Base-by-base conservation (phyloP, 2,329 filamentous ascomycete genomes). In the Onygenales sp. region DNA sequence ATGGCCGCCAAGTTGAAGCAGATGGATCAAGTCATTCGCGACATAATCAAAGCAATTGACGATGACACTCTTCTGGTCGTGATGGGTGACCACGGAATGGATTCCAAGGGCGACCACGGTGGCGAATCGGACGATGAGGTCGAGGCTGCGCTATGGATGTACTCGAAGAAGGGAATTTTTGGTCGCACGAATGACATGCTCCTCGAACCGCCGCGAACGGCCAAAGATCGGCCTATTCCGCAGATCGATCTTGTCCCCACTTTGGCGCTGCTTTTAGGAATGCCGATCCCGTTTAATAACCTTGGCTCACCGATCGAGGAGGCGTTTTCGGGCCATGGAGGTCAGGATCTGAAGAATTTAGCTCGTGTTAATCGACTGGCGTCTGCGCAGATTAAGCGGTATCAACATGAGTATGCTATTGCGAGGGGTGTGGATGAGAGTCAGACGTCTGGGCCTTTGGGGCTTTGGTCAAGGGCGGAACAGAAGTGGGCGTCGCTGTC, bases 81-180 rank as follows among this genome's bases (percentile, higher is more conserved):
- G 11, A 95, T 98, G 89, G 93, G 93, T n/a, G 93, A 98, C 67
- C 93, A 98, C 66, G 93, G 93, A 9, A 98, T 98, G 93, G 93
- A 98, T 69, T 77, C 81, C 56, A 97, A 98, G 73, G 93, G 93
- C 14, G 93, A 98, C 60, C 93, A 98, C 65, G 93, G 93, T n/a
- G 93, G 93, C 52, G 93, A 98, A 74, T 96, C 92, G 35, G 89
- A 96, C 61, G 90, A 97, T 59, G 93, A 98, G 68, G 82, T 98
- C 6, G 84, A 98, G 69, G 90, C 93, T 53, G 90, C 93, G 2
- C 71, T 98, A 46, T 98, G 93, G 92, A 95, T 98, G 90, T 98
- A 97, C 69, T 95, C 93, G 1, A 95, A 91, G 69, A 85, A 82
- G 61, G 83, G 84, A 0, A 69, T 88, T 8, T 98, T 98, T 69